Evolutionary conservation across 164 flowering plant genomes (phyloP).

Genomic region (Nelumbo lutea): DNA sequence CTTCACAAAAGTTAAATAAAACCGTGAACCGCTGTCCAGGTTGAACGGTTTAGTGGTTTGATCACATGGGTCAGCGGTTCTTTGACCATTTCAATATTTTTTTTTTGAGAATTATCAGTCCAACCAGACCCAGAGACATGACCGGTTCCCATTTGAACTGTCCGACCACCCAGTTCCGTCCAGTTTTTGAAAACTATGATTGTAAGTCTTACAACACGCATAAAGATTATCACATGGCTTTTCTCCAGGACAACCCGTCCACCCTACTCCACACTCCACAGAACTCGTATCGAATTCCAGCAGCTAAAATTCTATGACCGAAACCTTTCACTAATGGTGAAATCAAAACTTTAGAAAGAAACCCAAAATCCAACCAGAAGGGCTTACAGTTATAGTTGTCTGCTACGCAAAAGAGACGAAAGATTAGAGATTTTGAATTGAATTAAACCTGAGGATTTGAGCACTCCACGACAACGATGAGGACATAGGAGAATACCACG

Average conservation of each 20-base stretch:
- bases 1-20: too few relatives aligned
- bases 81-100: too few relatives aligned
- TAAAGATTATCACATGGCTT: constrained; percentile 92
- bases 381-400: constrained; percentile 61
- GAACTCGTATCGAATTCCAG: constrained; percentile 59
- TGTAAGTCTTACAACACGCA: constrained; percentile 61
- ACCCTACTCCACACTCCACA: constrained; percentile 68
- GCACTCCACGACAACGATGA: constrained; percentile 15
- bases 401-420: constrained; percentile 35
- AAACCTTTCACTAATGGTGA: background rate
- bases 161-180: too few relatives aligned
- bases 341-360: background rate
- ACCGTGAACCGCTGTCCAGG: too few relatives aligned
- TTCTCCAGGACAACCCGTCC: constrained; percentile 89
- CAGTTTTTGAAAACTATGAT: too few relatives aligned
- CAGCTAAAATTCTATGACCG: constrained; percentile 11
- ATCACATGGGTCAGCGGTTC: too few relatives aligned
- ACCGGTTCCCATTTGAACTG: too few relatives aligned
- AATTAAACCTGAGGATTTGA: constrained; percentile 14
- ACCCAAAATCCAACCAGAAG: background rate
- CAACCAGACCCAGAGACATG: too few relatives aligned
- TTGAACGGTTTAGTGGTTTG: too few relatives aligned
- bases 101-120: too few relatives aligned
- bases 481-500: constrained; percentile 1
- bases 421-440: background rate